Evolutionary conservation across 179 eudicot genomes (phyloP).

Genomic region (Drosera spatulata): DNA sequence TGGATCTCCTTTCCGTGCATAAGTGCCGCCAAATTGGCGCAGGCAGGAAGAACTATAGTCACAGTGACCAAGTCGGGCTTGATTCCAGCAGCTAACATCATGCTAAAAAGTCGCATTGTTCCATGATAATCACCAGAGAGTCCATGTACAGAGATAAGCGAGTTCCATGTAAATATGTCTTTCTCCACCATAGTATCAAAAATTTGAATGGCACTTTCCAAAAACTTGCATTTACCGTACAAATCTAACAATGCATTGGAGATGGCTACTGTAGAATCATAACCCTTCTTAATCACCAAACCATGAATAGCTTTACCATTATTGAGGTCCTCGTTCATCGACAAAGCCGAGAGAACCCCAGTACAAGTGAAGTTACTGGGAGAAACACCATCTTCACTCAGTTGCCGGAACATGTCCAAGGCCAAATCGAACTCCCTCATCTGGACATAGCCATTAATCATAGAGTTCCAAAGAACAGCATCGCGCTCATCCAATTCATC

Average conservation of each 20-base stretch:
- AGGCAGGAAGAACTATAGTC: constrained; percentile 24
- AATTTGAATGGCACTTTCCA: constrained; percentile 18
- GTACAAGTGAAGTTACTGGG: constrained; percentile 41
- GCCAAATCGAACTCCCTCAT: constrained; percentile 26
- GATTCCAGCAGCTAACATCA: constrained; percentile 24
- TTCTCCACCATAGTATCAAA: constrained; percentile 18
- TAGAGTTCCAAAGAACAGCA: constrained; percentile 32
- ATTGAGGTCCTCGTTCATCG: constrained; percentile 9
- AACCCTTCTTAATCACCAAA: constrained; percentile 21
- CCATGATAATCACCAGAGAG: constrained; percentile 35
- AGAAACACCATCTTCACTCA: constrained; percentile 34
- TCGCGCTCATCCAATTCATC: constrained; percentile 26
- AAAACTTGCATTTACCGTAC: constrained; percentile 24
- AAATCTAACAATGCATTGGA: constrained; percentile 30
- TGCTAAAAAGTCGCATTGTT: constrained; percentile 27
- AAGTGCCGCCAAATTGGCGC: constrained; percentile 35
- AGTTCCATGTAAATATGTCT: constrained; percentile 39
- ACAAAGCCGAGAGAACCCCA: constrained; percentile 33
- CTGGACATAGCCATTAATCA: constrained; percentile 29
- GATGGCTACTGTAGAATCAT: constrained; percentile 21
- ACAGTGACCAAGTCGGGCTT: constrained; percentile 25
- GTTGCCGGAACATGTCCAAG: constrained; percentile 16
- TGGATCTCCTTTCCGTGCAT: constrained; percentile 35
- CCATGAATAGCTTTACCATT: constrained; percentile 27
- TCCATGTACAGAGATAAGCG: constrained; percentile 33